Evolutionary conservation across 2,329 filamentous ascomycete genomes (phyloP), one percentile per base, ranked within the genome.

Genomic region (Epichloe gansuensis): DNA sequence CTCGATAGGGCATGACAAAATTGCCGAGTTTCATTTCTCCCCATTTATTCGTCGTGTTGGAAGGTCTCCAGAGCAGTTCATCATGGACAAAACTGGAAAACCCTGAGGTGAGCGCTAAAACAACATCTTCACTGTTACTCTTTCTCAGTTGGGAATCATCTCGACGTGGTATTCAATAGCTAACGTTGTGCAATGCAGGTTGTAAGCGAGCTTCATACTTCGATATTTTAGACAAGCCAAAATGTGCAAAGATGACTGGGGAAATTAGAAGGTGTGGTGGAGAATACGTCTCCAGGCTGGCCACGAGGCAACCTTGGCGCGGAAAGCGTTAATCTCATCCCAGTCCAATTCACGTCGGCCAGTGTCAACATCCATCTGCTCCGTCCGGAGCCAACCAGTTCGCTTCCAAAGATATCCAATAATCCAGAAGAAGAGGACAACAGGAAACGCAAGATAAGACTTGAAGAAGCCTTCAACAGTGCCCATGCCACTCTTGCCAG

Each of bases 381-480:
- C 64, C 2, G 76, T 71, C 38, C 66, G 73, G 54, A 83, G 69
- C 77, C 79, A 85, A 23, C 77, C 77, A 48, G 72, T 66, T 47
- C 81, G 72, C 73, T 87, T 87, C 83, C 83, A 87, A 56, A 80
- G 46, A 63, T 77, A 86, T 3, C 82, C 80, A 48, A 69, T 61
- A 44, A 69, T 57, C 75, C 78, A 82, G 69, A 82, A 82, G 58
- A 67, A 55, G 17, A 81, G 60, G 51, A 81, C 75, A 52, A 81
- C 73, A 28, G 76, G 76, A 2, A 77, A 57, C 12, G 76, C 77
- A 17, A 81, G 72, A 63, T 76, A 80, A 5, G 69, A 63, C 61
- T 74, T 70, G 73, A 82, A 81, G 69, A 81, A 82, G 51, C 66
- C 68, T 58, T 77, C 68, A 15, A 68, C 76, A 47, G 59, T 72